A percentile compares a stretch with the other conserved stretches of the same genome.
These are phyloP conservation scores for Petasospora fabianii DNA, from an alignment of 1,139 yeast genomes.

Conservation along the genomic window DNA sequence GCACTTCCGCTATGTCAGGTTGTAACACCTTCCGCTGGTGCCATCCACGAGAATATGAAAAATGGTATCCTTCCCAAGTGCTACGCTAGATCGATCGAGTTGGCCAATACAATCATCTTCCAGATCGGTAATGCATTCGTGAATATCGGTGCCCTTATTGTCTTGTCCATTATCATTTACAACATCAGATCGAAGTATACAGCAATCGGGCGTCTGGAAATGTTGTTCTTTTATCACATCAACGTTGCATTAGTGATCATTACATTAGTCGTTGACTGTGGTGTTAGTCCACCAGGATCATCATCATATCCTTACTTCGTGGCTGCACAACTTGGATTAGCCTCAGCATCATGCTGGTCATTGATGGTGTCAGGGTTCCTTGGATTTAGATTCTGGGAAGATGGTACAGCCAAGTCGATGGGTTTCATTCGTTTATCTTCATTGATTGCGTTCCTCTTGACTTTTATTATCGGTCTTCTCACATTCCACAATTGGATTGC, in stretches of 20 bases:
- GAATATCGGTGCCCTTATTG: slow-evolving; percentile 67
- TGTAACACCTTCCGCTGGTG: slow-evolving; percentile 36
- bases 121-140: slow-evolving; percentile 88
- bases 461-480: slow-evolving; percentile 63
- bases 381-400: slow-evolving; percentile 92
- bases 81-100: slow-evolving; percentile 78
- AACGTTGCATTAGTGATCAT: slow-evolving; percentile 55
- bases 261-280: slow-evolving; percentile 81
- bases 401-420: slow-evolving; percentile 71
- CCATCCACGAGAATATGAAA: slow-evolving; percentile 28
- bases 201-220: slow-evolving; percentile 89
- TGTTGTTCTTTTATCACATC: slow-evolving; percentile 68
- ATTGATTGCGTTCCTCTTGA: slow-evolving; percentile 50
- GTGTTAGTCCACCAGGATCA: slow-evolving; percentile 87
- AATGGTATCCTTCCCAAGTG: slow-evolving; percentile 72
- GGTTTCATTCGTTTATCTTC: slow-evolving; percentile 50
- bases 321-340: slow-evolving; percentile 70
- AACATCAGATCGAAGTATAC: slow-evolving; percentile 82
- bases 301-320: slow-evolving; percentile 76
- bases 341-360: slow-evolving; percentile 67
- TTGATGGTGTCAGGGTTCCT: slow-evolving; percentile 71
- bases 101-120: slow-evolving; percentile 89
- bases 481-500: slow-evolving; percentile 71
- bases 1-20: slow-evolving; percentile 79
- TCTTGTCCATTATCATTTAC: slow-evolving; percentile 69